phyloP scores from a whole-genome alignment of 2,329 filamentous ascomycete species.

The Gaeumannomyces sp. region DNA sequence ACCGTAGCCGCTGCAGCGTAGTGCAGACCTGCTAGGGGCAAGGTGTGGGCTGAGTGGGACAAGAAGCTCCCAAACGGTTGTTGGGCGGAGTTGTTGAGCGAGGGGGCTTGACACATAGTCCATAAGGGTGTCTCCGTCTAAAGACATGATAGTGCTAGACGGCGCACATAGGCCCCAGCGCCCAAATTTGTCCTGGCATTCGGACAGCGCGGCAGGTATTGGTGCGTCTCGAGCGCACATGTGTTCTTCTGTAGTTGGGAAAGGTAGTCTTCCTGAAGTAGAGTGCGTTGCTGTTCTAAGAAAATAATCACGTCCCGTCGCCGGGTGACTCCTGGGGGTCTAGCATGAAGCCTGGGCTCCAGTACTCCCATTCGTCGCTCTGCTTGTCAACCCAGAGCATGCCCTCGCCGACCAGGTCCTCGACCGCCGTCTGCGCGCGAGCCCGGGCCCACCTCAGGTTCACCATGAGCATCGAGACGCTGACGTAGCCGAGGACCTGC shows the following conservation, averaged over 20 bases:
- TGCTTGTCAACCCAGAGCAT: constrained; percentile 94
- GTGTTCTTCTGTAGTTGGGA: too few species aligned
- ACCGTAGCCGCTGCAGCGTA: too few species aligned
- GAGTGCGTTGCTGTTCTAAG: not conserved
- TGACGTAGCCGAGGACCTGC: constrained; percentile 84
- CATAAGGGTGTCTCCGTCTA: too few species aligned
- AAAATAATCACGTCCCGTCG: not conserved
- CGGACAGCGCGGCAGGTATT: too few species aligned
- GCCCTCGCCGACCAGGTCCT: constrained; percentile 82
- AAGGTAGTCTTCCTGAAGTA: not conserved
- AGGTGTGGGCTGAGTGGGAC: not conserved
- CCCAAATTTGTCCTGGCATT: too few species aligned
- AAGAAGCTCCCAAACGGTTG: not conserved
- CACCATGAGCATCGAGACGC: constrained; percentile 76
- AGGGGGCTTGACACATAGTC: too few species aligned
- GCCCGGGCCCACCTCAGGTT: constrained; percentile 84
- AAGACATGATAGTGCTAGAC: too few species aligned
- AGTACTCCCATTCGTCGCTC: constrained; percentile 83
- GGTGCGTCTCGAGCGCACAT: too few species aligned
- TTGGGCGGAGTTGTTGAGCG: not conserved
- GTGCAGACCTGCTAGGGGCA: too few species aligned
- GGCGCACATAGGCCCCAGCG: too few species aligned
- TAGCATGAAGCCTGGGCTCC: constrained; percentile 73
- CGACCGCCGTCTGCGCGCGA: constrained; percentile 79
- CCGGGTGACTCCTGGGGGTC: constrained; percentile 25